A percentile compares a stretch with the other conserved stretches of the same genome.
phyloP scores from a whole-genome alignment of 345 rosid species.

The Noccaea caerulescens region DNA sequence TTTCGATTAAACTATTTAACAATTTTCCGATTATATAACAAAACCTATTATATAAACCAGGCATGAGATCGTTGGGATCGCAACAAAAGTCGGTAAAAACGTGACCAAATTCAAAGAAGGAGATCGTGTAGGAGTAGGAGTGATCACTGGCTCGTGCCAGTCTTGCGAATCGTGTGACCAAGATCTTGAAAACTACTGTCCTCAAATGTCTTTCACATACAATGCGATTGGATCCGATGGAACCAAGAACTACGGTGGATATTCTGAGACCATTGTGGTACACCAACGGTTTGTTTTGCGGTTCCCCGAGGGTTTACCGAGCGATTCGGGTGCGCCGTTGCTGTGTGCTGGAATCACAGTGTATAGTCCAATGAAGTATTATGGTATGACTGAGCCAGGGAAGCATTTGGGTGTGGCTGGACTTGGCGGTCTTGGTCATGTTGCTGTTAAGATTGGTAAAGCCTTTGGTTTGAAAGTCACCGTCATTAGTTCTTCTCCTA shows the following conservation, averaged over 20 bases:
- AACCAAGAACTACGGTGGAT: constrained; percentile 72
- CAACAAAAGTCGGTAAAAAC: constrained; percentile 62
- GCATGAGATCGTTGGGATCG: constrained; percentile 84
- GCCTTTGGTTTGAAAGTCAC: constrained; percentile 89
- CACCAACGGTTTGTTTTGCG: constrained; percentile 70
- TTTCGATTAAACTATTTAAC: background rate
- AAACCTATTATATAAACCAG: constrained; percentile 43
- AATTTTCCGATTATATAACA: background rate
- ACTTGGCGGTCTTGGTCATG: constrained; percentile 92
- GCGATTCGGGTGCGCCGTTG: constrained; percentile 73
- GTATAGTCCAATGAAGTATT: constrained; percentile 89
- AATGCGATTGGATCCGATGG: constrained; percentile 59
- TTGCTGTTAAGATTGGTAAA: constrained; percentile 84
- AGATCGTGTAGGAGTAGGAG: constrained; percentile 82
- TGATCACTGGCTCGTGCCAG: constrained; percentile 69
- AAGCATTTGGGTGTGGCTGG: constrained; percentile 90
- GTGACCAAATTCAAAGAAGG: constrained; percentile 71
- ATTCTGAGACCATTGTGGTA: constrained; percentile 71
- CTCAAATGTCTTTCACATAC: constrained; percentile 57
- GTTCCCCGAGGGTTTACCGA: constrained; percentile 68
- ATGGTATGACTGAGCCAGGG: constrained; percentile 81
- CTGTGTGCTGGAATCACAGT: constrained; percentile 91
- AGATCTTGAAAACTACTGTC: constrained; percentile 80
- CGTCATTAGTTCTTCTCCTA: constrained; percentile 71
- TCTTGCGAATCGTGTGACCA: constrained; percentile 73